Percentiles rank a stretch among this genome's conserved stretches.
These are phyloP conservation scores for Pythium monospermum DNA, from an alignment of 352 stramenopile species.

Conservation along the genomic window DNA sequence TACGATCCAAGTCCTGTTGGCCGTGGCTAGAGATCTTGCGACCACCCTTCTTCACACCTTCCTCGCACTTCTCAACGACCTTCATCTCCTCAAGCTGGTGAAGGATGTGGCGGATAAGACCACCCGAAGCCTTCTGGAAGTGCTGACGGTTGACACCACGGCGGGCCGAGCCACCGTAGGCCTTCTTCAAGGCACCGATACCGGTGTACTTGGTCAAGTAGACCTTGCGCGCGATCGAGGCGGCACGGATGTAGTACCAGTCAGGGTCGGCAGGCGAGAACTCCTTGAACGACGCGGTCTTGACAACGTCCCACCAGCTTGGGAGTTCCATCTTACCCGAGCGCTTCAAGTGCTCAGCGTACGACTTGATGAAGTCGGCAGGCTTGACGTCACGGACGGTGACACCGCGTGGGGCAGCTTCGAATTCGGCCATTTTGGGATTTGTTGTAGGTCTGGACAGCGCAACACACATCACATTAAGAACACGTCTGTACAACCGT, in stretches of 20 bases:
- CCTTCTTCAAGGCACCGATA: constrained; percentile 96
- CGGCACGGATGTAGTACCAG: constrained; percentile 99
- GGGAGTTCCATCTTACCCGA: constrained; percentile 98
- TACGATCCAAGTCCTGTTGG: constrained; percentile 99
- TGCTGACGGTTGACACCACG: constrained; percentile 93
- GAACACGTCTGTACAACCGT: constrained; percentile 91
- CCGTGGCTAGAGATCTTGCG: constrained; percentile 95
- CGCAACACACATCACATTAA: constrained; percentile 59
- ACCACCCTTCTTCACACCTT: constrained; percentile 91
- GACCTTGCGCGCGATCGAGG: constrained; percentile 97
- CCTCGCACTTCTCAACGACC: constrained; percentile 94
- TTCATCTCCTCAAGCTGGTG: constrained; percentile 98
- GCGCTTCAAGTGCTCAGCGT: constrained; percentile 98
- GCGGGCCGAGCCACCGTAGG: constrained; percentile 94
- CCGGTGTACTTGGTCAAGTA: constrained; percentile 97
- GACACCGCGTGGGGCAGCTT: constrained; percentile 86
- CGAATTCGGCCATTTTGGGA: constrained; percentile 86
- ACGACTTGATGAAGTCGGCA: constrained; percentile 97
- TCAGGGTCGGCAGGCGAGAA: constrained; percentile 96
- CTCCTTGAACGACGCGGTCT: constrained; percentile 98
- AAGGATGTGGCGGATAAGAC: constrained; percentile 97
- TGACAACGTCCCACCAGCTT: constrained; percentile 97
- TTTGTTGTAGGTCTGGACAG: constrained; percentile 51
- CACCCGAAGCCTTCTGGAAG: constrained; percentile 94
- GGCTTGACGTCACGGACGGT: constrained; percentile 97